Evolutionary conservation across 108 stramenopile species (phyloP), one percentile per base, ranked within the genome.

Genomic region (Pseudonitzschia pungens): DNA sequence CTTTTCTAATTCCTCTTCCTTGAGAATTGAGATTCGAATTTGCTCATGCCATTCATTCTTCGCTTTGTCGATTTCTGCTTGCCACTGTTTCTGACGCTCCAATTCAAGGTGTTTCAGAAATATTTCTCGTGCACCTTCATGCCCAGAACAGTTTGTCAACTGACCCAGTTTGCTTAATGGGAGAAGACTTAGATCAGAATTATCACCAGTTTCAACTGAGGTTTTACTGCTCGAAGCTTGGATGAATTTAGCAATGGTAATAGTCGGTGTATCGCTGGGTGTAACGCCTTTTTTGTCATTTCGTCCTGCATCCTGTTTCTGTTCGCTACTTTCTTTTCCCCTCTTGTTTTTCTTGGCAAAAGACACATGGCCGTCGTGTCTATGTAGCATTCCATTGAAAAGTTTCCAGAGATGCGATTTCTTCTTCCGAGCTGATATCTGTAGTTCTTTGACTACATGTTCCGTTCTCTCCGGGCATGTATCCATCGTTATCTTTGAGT

Each of bases 1-100:
- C 24, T 56, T 41, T 22, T 60, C 50, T 27, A 77, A 32, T 27
- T 70, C 63, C 15, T 32, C 48, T 66, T 71, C 62, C 41, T 70
- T 70, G n/a, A 58, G 64, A 31, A 44, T 43, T 18, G 58, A 50
- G 16, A 66, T 71, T 43, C 76, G 22, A 12, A 70, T 60, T 12
- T 66, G 62, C 42, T 77, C 76, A 28, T 45, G 10, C 27, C 27
- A 28, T 21, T 70, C 57, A 15, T 58, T 44, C 12, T 53, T 36
- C 21, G 58, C 67, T 32, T 16, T 51, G 18, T 73, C 43, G 20
- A 44, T 18, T 45, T 59, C 71, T 2, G 67, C 58, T 45, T n/a
- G 42, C 27, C 18, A 44, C 29, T 76, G 67, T 58, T 69, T 68
- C 44, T 50, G 21, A 26, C 75, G 67, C 40, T 74, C 73, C 33